These are phyloP conservation scores for Linnemannia elongata DNA, from an alignment of 192 early-diverging fungal genomes.

Conservation along the genomic window DNA sequence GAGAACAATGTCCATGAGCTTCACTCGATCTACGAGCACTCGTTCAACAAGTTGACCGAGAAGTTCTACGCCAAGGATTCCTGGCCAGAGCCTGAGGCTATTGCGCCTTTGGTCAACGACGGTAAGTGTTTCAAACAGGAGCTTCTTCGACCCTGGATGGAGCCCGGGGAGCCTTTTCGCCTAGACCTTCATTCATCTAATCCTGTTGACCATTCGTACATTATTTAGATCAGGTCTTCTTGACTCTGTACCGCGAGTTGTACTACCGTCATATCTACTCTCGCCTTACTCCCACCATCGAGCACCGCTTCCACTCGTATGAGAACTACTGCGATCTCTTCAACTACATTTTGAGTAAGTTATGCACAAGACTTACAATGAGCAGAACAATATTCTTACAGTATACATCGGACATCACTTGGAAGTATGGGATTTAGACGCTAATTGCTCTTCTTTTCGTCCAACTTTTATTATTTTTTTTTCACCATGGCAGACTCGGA, in stretches of 20 bases:
- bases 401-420: no score
- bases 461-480: not conserved
- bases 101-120: slow-evolving; percentile 86
- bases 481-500: slow-evolving; percentile 64
- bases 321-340: slow-evolving; percentile 98
- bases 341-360: slow-evolving; percentile 93
- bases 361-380: not conserved
- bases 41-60: slow-evolving; percentile 93
- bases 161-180: no score
- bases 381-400: no score
- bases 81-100: slow-evolving; percentile 94
- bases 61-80: slow-evolving; percentile 89
- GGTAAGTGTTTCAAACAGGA: slow-evolving; percentile 59
- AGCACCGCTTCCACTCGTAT: slow-evolving; percentile 93
- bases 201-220: no score
- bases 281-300: slow-evolving; percentile 87
- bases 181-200: no score
- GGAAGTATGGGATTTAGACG: not conserved
- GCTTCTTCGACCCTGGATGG: no score
- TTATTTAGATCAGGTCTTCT: slow-evolving; percentile 80
- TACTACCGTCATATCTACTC: slow-evolving; percentile 98
- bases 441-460: not conserved
- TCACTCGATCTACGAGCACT: slow-evolving; percentile 88
- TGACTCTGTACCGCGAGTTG: slow-evolving; percentile 95
- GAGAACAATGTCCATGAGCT: slow-evolving; percentile 90